Percentiles rank a stretch among this genome's conserved stretches.
These are phyloP conservation scores for Termitomyces sp. DNA, from an alignment of 768 basidiomycete species.

Conservation along the genomic window DNA sequence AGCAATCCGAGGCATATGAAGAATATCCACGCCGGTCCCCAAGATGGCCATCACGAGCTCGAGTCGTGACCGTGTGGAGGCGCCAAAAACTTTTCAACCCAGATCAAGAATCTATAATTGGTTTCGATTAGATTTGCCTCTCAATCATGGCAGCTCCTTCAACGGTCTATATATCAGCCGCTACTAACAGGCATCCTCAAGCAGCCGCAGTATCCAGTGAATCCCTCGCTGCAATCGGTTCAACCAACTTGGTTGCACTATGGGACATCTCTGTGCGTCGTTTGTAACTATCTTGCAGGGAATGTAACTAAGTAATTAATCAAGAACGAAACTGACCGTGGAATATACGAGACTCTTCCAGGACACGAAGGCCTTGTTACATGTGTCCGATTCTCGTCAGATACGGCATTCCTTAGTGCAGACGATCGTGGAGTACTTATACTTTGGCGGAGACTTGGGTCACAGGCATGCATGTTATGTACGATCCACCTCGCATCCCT, in stretches of 20 bases:
- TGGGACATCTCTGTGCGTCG: constrained; percentile 37
- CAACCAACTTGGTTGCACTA: constrained; percentile 37
- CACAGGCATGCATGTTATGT: constrained; percentile 31
- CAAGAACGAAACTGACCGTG: constrained; percentile 44
- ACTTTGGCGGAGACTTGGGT: constrained; percentile 51
- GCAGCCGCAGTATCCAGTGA: constrained; percentile 41
- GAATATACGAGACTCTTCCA: constrained; percentile 65
- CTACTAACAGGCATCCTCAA: constrained; percentile 42
- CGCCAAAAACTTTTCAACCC: constrained; percentile 4
- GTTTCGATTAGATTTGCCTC: constrained; percentile 5
- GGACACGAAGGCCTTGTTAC: constrained; percentile 76
- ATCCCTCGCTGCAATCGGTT: constrained; percentile 42
- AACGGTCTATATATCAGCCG: constrained; percentile 38
- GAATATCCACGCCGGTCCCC: constrained; percentile 74
- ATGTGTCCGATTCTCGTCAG: constrained; percentile 61
- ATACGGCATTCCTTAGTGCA: constrained; percentile 55
- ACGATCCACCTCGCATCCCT: constrained; percentile 9
- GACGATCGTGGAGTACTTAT: constrained; percentile 70
- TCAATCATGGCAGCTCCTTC: constrained; percentile 22
- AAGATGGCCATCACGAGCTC: constrained; percentile 47
- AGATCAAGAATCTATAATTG: constrained; percentile 3
- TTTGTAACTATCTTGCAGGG: not conserved
- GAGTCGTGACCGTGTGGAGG: not conserved
- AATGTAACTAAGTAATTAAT: constrained; percentile 2
- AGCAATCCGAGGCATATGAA: constrained; percentile 62